Base-by-base conservation (phyloP, 1,139 yeast species). In the Debaryomycetaceae sp. region DNA sequence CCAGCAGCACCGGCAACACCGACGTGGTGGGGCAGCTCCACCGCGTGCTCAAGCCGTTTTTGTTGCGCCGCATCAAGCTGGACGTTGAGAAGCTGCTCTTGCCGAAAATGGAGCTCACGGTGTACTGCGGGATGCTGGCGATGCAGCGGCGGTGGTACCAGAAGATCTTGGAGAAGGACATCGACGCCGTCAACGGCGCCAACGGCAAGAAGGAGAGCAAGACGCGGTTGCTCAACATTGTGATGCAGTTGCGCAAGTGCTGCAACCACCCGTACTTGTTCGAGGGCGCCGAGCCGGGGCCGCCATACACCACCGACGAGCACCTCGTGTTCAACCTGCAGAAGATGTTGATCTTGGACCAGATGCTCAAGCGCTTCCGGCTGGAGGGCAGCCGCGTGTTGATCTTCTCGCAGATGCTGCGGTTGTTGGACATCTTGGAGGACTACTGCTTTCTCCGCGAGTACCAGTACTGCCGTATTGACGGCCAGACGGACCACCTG, bases 251-350 rank as follows among this genome's bases (percentile, higher is more conserved):
- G 42, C 73, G 97, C 46, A 91, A 91, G 56, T 91, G 97, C 56
- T 91, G 97, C 56, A 91, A 91, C 49, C 98, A 91, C 57, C 98
- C 98, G 0, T 91, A 91, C 54, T 63, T 91, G 31, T 91, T 91
- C 48, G 97, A 91, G 53, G 97, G 98, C 24, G 98, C 98, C 1
- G 98, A 91, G 54, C 97, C 97, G 0, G 98, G 98, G 7, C 98
- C 98, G 3, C 98, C 98, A 1, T 91, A 74, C 51, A 89, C 97
- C 2, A 91, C 96, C 1, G 98, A 89, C 53, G 97, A 89, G 51
- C 97, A 91, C 58, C 67, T 91, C 43, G 80, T 91, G 8, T 79
- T 54, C 55, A 91, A 91, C 52, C 72, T 95, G 9, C 96, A 95
- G 21, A 91, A 91, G 53, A 82, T 91, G 89, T 71, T 84, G 29